A percentile compares a stretch with the other conserved stretches of the same genome.
These are phyloP conservation scores for Flaveria linearis DNA, from an alignment of 129 eudicot species.

Conservation along the genomic window DNA sequence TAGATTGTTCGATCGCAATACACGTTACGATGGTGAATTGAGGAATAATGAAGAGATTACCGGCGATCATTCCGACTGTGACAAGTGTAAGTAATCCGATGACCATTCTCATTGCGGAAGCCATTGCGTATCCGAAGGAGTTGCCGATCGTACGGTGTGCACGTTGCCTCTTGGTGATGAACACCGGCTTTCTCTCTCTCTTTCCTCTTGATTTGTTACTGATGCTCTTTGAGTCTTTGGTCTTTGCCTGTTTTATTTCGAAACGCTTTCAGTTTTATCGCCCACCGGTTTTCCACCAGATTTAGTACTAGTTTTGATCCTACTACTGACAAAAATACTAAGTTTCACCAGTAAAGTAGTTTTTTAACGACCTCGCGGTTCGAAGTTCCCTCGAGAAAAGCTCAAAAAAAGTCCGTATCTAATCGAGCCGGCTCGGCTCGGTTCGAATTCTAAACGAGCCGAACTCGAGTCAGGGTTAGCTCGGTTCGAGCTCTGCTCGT, in stretches of 20 bases:
- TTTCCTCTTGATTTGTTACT: not conserved
- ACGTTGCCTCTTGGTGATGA: not conserved
- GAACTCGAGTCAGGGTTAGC: too few relatives aligned
- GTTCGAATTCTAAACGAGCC: too few relatives aligned
- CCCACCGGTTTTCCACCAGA: too few relatives aligned
- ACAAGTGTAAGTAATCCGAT: constrained; percentile 71
- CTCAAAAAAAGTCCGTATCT: too few relatives aligned
- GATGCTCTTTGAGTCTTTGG: too few relatives aligned
- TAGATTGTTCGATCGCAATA: not conserved
- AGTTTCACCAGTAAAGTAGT: too few relatives aligned
- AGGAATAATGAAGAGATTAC: constrained; percentile 34
- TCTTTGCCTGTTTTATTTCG: not conserved
- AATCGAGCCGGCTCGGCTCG: too few relatives aligned
- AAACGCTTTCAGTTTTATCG: not conserved
- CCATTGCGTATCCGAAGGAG: constrained; percentile 39
- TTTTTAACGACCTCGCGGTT: too few relatives aligned
- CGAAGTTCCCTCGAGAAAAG: too few relatives aligned
- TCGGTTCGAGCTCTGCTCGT: too few relatives aligned
- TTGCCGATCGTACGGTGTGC: constrained; percentile 15
- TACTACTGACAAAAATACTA: too few relatives aligned
- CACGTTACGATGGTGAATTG: not conserved
- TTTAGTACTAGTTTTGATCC: too few relatives aligned
- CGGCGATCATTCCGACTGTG: constrained; percentile 74
- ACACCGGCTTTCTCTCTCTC: not conserved
- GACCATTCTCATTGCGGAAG: constrained; percentile 53